Percentiles rank a stretch among this genome's conserved stretches.
Conservation (phyloP, 75 land plant species). For the Ceratopteris richardii region DNA sequence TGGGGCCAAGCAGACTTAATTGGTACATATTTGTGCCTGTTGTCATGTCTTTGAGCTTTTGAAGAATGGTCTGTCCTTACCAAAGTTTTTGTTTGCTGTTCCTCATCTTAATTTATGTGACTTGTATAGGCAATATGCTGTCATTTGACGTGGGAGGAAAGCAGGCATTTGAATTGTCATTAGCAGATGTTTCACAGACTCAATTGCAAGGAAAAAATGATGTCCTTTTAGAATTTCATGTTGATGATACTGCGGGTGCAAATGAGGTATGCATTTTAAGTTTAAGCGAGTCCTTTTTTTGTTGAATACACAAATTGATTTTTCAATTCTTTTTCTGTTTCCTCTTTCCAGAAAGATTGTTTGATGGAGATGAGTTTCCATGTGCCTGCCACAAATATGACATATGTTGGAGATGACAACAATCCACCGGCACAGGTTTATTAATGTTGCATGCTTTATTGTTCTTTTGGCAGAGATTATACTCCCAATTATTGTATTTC, state of each 20-base stretch:
- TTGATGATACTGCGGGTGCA: slow-evolving; percentile 96
- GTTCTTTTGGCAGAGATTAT: too few species aligned
- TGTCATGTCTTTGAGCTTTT: not conserved
- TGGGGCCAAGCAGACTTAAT: slow-evolving; percentile 72
- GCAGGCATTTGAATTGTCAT: slow-evolving; percentile 78
- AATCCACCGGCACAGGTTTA: slow-evolving; percentile 86
- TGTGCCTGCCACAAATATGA: slow-evolving; percentile 82
- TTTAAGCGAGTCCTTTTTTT: not conserved
- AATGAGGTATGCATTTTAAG: slow-evolving; percentile 56
- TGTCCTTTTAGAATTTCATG: slow-evolving; percentile 87
- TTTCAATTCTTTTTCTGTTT: not conserved
- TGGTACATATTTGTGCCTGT: slow-evolving; percentile 29
- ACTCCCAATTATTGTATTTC: too few species aligned
- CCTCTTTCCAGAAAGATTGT: slow-evolving; percentile 73
- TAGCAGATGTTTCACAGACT: slow-evolving; percentile 92
- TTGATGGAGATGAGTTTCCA: slow-evolving; percentile 97
- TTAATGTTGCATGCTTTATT: too few species aligned
- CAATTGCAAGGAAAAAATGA: slow-evolving; percentile 97
- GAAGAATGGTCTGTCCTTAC: too few species aligned
- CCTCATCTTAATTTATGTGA: too few species aligned
- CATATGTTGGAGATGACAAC: slow-evolving; percentile 86
- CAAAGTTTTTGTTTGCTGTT: too few species aligned
- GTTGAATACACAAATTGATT: not conserved
- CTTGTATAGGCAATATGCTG: slow-evolving; percentile 53
- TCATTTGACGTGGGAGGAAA: slow-evolving; percentile 61